A percentile compares a stretch with the other conserved stretches of the same genome.
Conservation (phyloP, 257 asterid species). For the Capsicum pubescens region DNA sequence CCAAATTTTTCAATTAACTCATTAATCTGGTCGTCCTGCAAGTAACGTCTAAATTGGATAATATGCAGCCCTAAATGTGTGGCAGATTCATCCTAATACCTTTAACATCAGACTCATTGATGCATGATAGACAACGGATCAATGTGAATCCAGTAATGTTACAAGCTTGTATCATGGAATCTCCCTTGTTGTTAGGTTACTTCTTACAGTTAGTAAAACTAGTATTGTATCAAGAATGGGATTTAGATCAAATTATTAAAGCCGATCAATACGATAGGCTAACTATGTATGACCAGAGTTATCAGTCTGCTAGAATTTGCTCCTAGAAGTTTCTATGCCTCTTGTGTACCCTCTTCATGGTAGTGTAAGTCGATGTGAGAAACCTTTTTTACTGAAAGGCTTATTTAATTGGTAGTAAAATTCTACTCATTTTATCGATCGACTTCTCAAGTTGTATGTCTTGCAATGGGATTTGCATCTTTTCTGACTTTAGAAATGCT, state of each 20-base stretch:
- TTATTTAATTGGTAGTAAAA: no score
- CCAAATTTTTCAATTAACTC: constrained; percentile 68
- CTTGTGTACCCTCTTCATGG: neutral
- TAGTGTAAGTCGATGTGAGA: no score
- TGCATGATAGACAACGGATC: constrained; percentile 45
- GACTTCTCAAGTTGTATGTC: no score
- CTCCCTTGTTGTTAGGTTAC: neutral
- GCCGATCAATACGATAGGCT: neutral
- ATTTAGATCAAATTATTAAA: neutral
- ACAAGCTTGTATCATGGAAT: neutral
- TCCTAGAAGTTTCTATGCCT: neutral
- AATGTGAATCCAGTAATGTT: neutral
- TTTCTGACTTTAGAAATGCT: neutral
- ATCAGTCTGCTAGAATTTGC: constrained; percentile 21
- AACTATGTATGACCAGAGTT: neutral
- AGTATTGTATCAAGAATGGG: neutral
- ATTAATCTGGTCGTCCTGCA: constrained; percentile 62
- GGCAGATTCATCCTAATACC: constrained; percentile 98
- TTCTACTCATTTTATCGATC: no score
- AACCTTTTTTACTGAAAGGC: no score
- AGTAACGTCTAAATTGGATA: neutral
- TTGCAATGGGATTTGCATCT: neutral
- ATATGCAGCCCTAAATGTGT: constrained; percentile 92
- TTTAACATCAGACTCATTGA: constrained; percentile 86
- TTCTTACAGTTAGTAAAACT: neutral